A percentile compares a stretch with the other conserved stretches of the same genome.
Evolutionary conservation across 2,329 filamentous ascomycete species (phyloP).

Genomic region (Coniosporium tulheliwenetii): DNA sequence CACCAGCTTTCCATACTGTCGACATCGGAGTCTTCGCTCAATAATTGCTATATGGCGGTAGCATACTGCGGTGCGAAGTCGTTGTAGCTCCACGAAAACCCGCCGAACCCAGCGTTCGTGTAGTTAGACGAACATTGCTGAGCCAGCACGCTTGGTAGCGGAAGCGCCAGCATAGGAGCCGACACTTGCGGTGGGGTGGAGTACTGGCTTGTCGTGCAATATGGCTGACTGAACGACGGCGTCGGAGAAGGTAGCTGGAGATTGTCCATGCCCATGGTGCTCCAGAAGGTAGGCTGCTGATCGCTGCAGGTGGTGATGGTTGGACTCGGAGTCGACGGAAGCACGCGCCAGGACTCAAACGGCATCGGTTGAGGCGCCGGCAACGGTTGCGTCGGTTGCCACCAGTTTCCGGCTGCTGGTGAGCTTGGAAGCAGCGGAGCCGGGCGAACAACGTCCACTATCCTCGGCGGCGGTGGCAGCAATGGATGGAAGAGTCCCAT

Average conservation of each 20-base stretch:
- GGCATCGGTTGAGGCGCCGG: constrained; percentile 51
- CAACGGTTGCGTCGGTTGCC: constrained; percentile 51
- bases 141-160: constrained; percentile 74
- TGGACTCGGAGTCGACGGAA: constrained; percentile 76
- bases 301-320: constrained; percentile 53
- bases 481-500: constrained; percentile 72
- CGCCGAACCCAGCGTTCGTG: constrained; percentile 46
- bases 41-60: constrained; percentile 69
- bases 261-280: constrained; percentile 59
- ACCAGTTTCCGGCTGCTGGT: constrained; percentile 57
- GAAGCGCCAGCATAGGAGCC: constrained; percentile 59
- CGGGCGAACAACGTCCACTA: constrained; percentile 79
- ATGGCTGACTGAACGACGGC: constrained; percentile 65
- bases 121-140: constrained; percentile 64
- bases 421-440: constrained; percentile 76
- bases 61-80: constrained; percentile 59
- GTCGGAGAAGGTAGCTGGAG: constrained; percentile 62
- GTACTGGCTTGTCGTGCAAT: constrained; percentile 54
- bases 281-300: constrained; percentile 61
- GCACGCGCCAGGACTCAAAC: constrained; percentile 78
- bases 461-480: constrained; percentile 71
- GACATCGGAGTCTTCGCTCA: constrained; percentile 22
- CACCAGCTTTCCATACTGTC: constrained; percentile 13
- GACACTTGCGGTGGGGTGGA: constrained; percentile 66
- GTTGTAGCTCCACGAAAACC: constrained; percentile 78